Base-by-base conservation (phyloP, 345 rosid genomes). In the Pistacia integerrima region DNA sequence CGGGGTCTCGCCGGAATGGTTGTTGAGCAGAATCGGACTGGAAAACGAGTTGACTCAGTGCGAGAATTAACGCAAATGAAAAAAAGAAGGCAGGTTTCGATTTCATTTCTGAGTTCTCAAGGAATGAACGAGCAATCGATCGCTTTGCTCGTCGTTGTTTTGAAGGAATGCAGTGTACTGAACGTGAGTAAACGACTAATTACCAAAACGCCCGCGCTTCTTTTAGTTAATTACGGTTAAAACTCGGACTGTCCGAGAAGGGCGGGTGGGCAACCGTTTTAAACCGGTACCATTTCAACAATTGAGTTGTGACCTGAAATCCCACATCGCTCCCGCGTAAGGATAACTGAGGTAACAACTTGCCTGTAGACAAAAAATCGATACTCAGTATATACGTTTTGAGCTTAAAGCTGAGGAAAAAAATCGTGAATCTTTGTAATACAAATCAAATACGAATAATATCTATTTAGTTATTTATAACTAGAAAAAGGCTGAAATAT, bases 1-100 rank as follows among this genome's bases (percentile, higher is more conserved):
- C 98, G 2, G 99, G 96, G 52, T 92, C 98, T 74, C 97, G 81
- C 82, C 92, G 80, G 94, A 97, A 94, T 36, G 99, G 84, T 70
- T 94, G 89, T 58, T 80, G 82, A 74, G 87, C 94, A 56, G 98
- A 86, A 71, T 86, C 86, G 68, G 88, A 74, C 49, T 72, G 85
- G 77, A 75, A 44, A 54, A 83, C 79, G 61, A 91, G 84, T 76
- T 79, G 85, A 77, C 79, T 82, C 71, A 86, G 63, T 30, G 76
- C 20, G 51, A 84, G 67, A 70, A 85, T 58, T 59, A 74, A 59
- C 54, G n/a, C 74, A 57, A 64, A 33, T 8, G 61, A 1, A 25
- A 70, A 35, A 36, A 73, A 74, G 52, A 61, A 80, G 36, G 64
- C 80, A 58, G 77, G 83, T 73, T 79, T 84, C 52, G 81, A 67